Percentiles rank a stretch among this genome's conserved stretches.
These are phyloP conservation scores for Botryotinia calthae DNA, from an alignment of 2,329 filamentous ascomycete species.

Conservation along the genomic window DNA sequence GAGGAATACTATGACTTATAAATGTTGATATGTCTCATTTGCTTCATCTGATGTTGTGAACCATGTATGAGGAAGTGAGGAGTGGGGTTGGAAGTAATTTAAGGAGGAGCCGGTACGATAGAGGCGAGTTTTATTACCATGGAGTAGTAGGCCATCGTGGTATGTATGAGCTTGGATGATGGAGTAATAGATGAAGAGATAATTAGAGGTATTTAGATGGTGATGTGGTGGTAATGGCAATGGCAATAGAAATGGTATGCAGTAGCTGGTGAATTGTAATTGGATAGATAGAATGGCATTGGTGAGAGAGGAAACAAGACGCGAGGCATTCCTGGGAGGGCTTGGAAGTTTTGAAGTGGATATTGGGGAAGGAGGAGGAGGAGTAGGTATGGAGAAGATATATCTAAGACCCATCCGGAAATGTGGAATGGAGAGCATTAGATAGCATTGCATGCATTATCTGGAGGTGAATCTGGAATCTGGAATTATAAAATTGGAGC, in stretches of 20 bases:
- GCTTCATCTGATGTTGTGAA: neutral
- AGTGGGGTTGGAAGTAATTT: neutral
- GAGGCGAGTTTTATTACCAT: neutral
- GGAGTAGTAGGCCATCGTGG: neutral
- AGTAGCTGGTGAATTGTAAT: neutral
- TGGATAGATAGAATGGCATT: neutral
- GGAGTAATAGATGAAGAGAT: neutral
- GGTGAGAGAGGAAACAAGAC: neutral
- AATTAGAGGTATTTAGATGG: neutral
- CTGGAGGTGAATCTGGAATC: too few species aligned
- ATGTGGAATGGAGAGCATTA: too few species aligned
- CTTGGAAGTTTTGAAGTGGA: neutral
- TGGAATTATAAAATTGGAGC: too few species aligned
- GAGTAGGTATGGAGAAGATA: too few species aligned
- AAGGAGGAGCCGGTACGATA: neutral
- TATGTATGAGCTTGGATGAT: neutral
- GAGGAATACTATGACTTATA: neutral
- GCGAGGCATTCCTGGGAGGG: too few species aligned
- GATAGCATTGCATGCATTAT: too few species aligned
- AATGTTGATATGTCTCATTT: neutral
- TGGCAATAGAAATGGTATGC: neutral
- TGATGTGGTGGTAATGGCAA: neutral
- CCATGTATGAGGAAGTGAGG: neutral
- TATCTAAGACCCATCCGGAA: too few species aligned
- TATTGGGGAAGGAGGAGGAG: neutral